Evolutionary conservation across 1,284 basidiomycete species (phyloP).

Genomic region (Trametes polyzona): DNA sequence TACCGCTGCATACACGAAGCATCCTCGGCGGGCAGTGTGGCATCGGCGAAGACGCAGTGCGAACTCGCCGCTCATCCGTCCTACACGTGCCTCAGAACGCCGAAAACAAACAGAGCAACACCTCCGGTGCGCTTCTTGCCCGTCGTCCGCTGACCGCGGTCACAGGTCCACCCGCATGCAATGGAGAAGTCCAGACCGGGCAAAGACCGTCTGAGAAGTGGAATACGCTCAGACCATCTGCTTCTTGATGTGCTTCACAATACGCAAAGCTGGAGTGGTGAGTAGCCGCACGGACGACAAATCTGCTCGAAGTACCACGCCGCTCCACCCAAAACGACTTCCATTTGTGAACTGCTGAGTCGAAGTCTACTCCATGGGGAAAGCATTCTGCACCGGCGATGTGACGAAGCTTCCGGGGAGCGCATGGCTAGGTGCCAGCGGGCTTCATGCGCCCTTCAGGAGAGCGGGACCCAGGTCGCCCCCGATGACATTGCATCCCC

Average conservation of each 20-base stretch:
- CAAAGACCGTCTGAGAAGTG: conserved; percentile 1
- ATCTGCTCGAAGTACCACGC: too few species aligned
- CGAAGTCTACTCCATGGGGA: too few species aligned
- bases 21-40: not conserved
- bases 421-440: too few species aligned
- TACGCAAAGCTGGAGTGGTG: not conserved
- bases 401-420: too few species aligned
- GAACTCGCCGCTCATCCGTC: not conserved
- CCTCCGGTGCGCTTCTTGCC: not conserved
- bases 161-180: conserved; percentile 12
- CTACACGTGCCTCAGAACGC: conserved; percentile 1
- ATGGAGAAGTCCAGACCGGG: conserved; percentile 7
- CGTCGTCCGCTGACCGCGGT: conserved; percentile 20
- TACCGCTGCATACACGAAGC: not conserved
- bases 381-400: too few species aligned
- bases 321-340: too few species aligned
- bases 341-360: too few species aligned
- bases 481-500: too few species aligned
- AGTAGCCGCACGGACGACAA: not conserved
- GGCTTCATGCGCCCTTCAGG: too few species aligned
- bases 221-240: not conserved
- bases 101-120: conserved; percentile 1
- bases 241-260: conserved; percentile 3
- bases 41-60: not conserved
- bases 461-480: too few species aligned